Evolutionary conservation across 2,329 filamentous ascomycete species (phyloP), one percentile per base, ranked within the genome.

Genomic region (Stagonosporopsis vannaccii): DNA sequence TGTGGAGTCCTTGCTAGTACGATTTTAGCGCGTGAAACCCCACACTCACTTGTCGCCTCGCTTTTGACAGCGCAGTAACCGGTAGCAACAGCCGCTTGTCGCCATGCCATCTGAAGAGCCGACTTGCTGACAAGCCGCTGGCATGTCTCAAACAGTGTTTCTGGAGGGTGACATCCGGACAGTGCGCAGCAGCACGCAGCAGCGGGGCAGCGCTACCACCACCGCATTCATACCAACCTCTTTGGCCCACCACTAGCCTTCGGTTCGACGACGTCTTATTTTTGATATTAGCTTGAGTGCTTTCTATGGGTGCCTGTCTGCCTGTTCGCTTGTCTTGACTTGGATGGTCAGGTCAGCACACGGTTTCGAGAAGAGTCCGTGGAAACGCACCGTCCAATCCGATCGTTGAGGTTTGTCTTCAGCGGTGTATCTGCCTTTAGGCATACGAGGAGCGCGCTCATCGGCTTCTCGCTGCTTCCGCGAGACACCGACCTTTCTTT

Each of bases 81-180:
- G 37, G 56, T 25, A 58, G 26, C 52, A 57, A 53, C 50, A 49
- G 56, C 43, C 30, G 37, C 40, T 48, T 32, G 43, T 37, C 43
- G 48, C 47, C 46, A 43, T 49, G 41, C 13, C 47, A 51, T 60
- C 59, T 63, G 52, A 42, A 42, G 57, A 48, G 41, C 28, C 53
- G 43, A 54, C 23, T 39, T 25, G 42, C 30, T 46, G 52, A 57
- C 53, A 57, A 53, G 58, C 39, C 41, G 46, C 60, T 60, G 58
- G 22, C 39, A 44, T 48, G 37, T 50, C 51, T 45, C 19, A 28
- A 33, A 11, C 37, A 46, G 36, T 30, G 51, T 56, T 57, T 59
- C 32, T 50, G 9, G 9, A 26, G 9, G 4, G 30, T 37, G 13
- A 26, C 26, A 35, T 26, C 4, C 6, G 5, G 28, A 42, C 19